phyloP scores from a whole-genome alignment of 1,139 yeast species.

The Lodderomyces parapsilosis region DNA sequence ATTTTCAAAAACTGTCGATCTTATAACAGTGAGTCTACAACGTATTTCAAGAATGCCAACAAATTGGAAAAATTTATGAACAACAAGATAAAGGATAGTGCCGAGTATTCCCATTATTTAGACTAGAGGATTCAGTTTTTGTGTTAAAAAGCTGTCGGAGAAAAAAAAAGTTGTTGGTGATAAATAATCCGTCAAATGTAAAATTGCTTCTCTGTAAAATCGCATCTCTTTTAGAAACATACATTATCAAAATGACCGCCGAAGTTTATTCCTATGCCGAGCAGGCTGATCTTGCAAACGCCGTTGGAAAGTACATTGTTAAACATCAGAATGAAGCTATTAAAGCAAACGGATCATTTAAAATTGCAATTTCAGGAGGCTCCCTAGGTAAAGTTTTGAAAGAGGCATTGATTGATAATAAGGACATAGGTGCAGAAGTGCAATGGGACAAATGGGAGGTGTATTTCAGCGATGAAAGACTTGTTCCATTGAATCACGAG shows the following conservation, averaged over 20 bases:
- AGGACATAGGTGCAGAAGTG: conserved; percentile 42
- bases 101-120: conserved; percentile 57
- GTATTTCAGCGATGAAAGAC: conserved; percentile 70
- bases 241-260: conserved; percentile 22
- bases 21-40: conserved; percentile 86
- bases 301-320: conserved; percentile 56
- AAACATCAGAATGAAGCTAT: conserved; percentile 51
- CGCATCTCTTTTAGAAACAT: neutral
- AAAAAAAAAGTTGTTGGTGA: neutral
- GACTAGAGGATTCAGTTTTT: conserved; percentile 23
- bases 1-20: conserved; percentile 88
- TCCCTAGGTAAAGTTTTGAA: conserved; percentile 78
- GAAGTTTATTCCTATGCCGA: conserved; percentile 53
- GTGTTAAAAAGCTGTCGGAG: neutral
- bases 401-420: conserved; percentile 63
- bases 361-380: conserved; percentile 88
- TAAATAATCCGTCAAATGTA: neutral
- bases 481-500: conserved; percentile 63
- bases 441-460: conserved; percentile 71
- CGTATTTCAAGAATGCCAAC: conserved; percentile 87
- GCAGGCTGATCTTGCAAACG: conserved; percentile 56
- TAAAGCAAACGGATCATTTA: conserved; percentile 43
- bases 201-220: neutral
- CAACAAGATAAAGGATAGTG: conserved; percentile 76
- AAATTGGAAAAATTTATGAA: conserved; percentile 87